Evolutionary conservation across 208 protist species (phyloP).

Genomic region (Leishmania amazonensis): DNA sequence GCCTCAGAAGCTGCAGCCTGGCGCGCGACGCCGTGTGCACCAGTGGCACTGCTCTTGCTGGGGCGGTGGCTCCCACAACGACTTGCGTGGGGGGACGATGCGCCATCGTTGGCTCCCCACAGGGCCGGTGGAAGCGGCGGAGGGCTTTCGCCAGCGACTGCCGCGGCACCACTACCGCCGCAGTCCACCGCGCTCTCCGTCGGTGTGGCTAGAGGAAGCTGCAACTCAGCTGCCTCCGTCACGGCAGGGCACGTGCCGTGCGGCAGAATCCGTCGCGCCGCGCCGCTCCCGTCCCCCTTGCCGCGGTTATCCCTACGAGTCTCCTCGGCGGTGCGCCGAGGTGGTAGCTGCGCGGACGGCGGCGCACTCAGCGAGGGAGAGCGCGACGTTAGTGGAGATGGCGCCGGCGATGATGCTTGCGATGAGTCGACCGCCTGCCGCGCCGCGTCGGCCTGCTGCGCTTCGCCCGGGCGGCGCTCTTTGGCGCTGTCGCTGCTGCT

Average conservation of each 20-base stretch:
- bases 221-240: neutral
- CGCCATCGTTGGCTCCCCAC: neutral
- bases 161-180: neutral
- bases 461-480: neutral
- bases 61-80: neutral
- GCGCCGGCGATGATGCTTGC: neutral
- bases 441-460: neutral
- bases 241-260: neutral
- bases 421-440: neutral
- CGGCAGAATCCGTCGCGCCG: neutral
- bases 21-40: neutral
- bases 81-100: neutral
- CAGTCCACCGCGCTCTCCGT: neutral
- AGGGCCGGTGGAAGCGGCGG: conserved; percentile 25
- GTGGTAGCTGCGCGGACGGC: neutral
- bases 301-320: neutral
- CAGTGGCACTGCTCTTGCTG: neutral
- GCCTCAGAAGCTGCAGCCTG: neutral
- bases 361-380: neutral
- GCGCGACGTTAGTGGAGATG: neutral
- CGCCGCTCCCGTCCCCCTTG: neutral
- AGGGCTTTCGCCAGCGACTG: conserved; percentile 8
- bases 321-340: neutral
- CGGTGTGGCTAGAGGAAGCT: neutral
- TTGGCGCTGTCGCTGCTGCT: neutral